phyloP scores from a whole-genome alignment of 2,329 filamentous ascomycete species.

The Colletotrichum trifolii region DNA sequence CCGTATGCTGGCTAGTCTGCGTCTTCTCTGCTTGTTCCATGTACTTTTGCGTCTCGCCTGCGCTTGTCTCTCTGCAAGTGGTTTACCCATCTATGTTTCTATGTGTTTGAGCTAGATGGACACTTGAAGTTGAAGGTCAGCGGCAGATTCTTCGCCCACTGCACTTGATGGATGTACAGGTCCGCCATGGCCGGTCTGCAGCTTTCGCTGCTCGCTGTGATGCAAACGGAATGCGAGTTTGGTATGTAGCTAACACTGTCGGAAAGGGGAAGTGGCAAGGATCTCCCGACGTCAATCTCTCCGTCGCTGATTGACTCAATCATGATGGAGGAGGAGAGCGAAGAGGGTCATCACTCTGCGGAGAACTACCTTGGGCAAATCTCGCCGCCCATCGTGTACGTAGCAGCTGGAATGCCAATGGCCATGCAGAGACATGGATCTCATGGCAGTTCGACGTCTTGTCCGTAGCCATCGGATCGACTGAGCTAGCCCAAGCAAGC shows the following conservation, averaged over 20 bases:
- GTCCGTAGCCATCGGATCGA: too few relatives aligned
- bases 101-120: constrained; percentile 18
- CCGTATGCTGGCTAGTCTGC: constrained; percentile 29
- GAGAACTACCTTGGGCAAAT: not conserved
- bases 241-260: constrained; percentile 19
- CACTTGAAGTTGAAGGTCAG: not conserved
- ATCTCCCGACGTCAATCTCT: constrained; percentile 8
- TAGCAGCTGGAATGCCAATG: not conserved
- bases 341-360: not conserved
- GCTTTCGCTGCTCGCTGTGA: not conserved
- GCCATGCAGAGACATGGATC: not conserved
- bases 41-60: constrained; percentile 31
- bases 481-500: not conserved
- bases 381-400: not conserved
- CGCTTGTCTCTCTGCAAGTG: constrained; percentile 4
- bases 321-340: not conserved
- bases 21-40: constrained; percentile 37
- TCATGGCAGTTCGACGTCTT: too few relatives aligned
- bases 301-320: not conserved
- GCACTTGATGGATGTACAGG: constrained; percentile 15
- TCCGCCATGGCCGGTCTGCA: constrained; percentile 20
- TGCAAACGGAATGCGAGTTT: constrained; percentile 28
- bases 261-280: constrained; percentile 7
- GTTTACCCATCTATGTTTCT: constrained; percentile 2
- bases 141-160: constrained; percentile 6